Evolutionary conservation across 495 filamentous ascomycete genomes (phyloP).

Genomic region (Extremus antarcticus): DNA sequence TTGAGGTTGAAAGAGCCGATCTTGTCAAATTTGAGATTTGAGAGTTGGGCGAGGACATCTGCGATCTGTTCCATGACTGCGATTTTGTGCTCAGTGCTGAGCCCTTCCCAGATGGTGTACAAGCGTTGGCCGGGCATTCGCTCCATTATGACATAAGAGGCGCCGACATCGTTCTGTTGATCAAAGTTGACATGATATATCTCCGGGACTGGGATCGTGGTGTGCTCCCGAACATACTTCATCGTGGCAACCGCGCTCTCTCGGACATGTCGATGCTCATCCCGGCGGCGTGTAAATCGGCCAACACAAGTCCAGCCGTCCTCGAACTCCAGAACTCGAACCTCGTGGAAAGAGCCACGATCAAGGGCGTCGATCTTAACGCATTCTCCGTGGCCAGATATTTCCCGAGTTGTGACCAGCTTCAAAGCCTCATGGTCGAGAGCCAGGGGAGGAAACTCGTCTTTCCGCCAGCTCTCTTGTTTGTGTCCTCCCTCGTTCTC

Average conservation of each 20-base stretch:
- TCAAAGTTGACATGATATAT: not conserved
- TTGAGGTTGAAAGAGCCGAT: not conserved
- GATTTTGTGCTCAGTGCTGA: not conserved
- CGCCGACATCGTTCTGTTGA: not conserved
- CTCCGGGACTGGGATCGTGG: not conserved
- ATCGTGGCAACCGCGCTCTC: not conserved
- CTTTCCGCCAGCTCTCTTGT: no score
- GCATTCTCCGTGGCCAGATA: not conserved
- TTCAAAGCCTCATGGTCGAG: not conserved
- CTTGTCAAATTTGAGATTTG: not conserved
- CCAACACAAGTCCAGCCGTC: not conserved
- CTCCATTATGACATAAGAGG: not conserved
- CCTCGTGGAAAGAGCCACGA: not conserved
- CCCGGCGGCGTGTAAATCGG: not conserved
- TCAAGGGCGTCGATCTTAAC: not conserved
- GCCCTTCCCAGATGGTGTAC: not conserved
- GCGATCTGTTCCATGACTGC: not conserved
- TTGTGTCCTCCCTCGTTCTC: no score
- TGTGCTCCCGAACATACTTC: not conserved
- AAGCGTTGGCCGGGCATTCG: not conserved
- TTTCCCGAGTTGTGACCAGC: not conserved
- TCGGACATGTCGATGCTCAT: not conserved
- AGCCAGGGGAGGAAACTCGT: not conserved
- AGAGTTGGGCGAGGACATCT: not conserved
- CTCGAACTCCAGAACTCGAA: not conserved